Evolutionary conservation across 495 filamentous ascomycete genomes (phyloP), one percentile per base, ranked within the genome.

Genomic region (Symbiotaphrina buchneri): DNA sequence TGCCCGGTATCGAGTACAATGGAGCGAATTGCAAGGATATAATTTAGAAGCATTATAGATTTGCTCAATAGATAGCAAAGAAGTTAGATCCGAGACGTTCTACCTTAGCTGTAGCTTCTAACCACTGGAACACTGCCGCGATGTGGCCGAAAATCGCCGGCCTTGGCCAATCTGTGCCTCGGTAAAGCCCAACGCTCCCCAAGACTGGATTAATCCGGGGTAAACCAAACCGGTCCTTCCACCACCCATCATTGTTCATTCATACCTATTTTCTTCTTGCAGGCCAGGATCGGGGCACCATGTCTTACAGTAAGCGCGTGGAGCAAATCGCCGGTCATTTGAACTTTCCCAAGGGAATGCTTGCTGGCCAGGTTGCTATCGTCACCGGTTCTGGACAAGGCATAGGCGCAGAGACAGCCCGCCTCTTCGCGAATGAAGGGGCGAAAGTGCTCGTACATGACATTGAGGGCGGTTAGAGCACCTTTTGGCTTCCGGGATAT

Each of bases 321-420:
- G 48, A 51, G 32, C 78, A 85, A 46, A 62, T 85, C 33, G 63
- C 71, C 37, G 58, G 60, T 32, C 79, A 85, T 47, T 66, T 85
- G 39, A 80, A 74, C 56, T 84, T 67, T 57, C 76, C 78, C 10
- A 59, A 64, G 41, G 81, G 80, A 31, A 56, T 87, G 38, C 67
- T 87, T 10, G 63, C 61, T 23, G 69, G 71, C 32, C 77, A 87
- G 51, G 65, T 72, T n/a, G 79, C 78, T 43, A 84, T 91, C 48
- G 71, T 90, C 43, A 91, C 81, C 21, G 81, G 81, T 28, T 65
- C 68, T 10, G 81, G 74, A n/a, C 79, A 91, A 52, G 81, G 81
- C 41, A 90, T 90, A 46, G 81, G 80, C 18, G 81, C 81, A 18
- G 81, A 85, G 52, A 59, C 73, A 20, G 80, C 81, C 10, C 53